Conservation (phyloP, 2,329 filamentous ascomycete genomes). For the Ilyonectria mors-panacis region DNA sequence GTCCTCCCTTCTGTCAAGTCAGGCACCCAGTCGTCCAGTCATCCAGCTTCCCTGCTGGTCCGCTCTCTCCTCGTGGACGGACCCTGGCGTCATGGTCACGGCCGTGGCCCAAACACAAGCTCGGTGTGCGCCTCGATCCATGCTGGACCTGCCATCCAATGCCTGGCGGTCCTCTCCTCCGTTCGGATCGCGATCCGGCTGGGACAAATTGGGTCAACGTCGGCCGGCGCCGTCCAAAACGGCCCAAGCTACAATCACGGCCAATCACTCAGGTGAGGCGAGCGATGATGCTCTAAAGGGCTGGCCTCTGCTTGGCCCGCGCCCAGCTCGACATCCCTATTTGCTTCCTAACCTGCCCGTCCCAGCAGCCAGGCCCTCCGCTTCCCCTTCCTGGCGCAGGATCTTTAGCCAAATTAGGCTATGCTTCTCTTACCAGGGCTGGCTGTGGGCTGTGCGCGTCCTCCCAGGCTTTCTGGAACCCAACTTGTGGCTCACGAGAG, state of each 20-base stretch:
- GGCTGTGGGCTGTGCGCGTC: conserved; percentile 35
- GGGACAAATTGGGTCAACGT: conserved; percentile 44
- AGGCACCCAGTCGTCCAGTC: conserved; percentile 35
- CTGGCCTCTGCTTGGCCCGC: conserved; percentile 39
- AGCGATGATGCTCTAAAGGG: conserved; percentile 38
- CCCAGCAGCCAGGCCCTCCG: conserved; percentile 38
- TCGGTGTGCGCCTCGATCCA: conserved; percentile 44
- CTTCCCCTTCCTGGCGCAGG: conserved; percentile 32
- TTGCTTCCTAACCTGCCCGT: conserved; percentile 39
- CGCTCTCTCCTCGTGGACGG: conserved; percentile 34
- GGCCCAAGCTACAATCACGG: conserved; percentile 39
- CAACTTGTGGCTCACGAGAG: conserved; percentile 36
- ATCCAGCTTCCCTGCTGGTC: conserved; percentile 40
- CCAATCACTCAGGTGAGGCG: conserved; percentile 49
- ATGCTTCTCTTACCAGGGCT: conserved; percentile 35
- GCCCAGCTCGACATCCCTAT: conserved; percentile 35
- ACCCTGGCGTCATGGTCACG: conserved; percentile 42
- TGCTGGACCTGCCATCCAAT: conserved; percentile 36
- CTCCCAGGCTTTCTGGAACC: conserved; percentile 42
- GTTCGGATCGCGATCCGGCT: conserved; percentile 46
- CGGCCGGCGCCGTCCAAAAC: conserved; percentile 46
- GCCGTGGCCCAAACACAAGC: conserved; percentile 42
- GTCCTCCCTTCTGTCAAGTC: conserved; percentile 40
- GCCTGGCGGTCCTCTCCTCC: conserved; percentile 25
- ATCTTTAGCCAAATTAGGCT: conserved; percentile 42